A percentile compares a stretch with the other conserved stretches of the same genome.
These are phyloP conservation scores for Puccinia horiana DNA, from an alignment of 1,284 basidiomycete species.

Conservation along the genomic window DNA sequence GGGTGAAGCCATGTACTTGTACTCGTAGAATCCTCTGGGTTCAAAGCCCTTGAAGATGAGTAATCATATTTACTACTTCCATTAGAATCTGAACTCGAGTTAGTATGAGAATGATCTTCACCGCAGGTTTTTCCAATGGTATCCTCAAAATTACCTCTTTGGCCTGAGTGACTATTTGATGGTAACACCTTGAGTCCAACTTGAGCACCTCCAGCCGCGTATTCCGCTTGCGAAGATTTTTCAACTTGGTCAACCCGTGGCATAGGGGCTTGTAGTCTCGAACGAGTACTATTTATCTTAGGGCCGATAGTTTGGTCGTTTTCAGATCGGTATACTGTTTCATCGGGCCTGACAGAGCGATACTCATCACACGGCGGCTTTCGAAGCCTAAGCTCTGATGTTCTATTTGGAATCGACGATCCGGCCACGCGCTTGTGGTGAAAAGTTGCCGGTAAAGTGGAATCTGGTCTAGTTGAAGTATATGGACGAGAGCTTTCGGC, in stretches of 20 bases:
- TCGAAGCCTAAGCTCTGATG: slow-evolving; percentile 1
- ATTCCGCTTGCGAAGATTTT: not conserved
- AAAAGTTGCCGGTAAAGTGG: not conserved
- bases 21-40: not conserved
- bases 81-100: slow-evolving; percentile 4
- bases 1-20: not conserved
- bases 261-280: not conserved
- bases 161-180: not conserved
- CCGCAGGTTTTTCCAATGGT: not conserved
- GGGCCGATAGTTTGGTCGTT: not conserved
- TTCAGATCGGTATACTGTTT: not conserved
- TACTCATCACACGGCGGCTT: slow-evolving; percentile 7
- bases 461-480: not conserved
- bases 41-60: not conserved
- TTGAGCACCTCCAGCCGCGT: not conserved
- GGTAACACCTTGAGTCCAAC: not conserved
- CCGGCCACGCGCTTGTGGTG: not conserved
- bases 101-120: not conserved
- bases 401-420: not conserved
- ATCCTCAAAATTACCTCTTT: not conserved
- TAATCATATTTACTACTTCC: not conserved
- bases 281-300: not conserved
- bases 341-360: not conserved
- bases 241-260: not conserved
- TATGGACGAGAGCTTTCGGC: not conserved